Evolutionary conservation across 345 rosid genomes (phyloP).

Genomic region (Laguncularia racemosa): DNA sequence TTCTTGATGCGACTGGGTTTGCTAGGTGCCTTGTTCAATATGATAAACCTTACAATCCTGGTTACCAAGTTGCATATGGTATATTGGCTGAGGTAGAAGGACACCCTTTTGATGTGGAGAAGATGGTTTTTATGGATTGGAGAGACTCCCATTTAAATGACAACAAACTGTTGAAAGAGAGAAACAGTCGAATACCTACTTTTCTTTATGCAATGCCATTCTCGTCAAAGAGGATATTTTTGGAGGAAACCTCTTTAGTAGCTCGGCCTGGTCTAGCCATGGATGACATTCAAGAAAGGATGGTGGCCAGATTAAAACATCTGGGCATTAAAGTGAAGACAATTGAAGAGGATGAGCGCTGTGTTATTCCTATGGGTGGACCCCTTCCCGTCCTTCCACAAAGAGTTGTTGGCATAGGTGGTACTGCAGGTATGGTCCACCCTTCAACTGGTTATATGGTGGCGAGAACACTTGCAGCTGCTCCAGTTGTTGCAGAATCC

Average conservation of each 20-base stretch:
- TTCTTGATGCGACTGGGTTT: conserved; percentile 98
- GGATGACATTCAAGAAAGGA: conserved; percentile 88
- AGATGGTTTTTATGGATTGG: conserved; percentile 99
- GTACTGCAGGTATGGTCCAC: conserved; percentile 94
- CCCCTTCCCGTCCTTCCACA: conserved; percentile 95
- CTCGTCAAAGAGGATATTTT: conserved; percentile 67
- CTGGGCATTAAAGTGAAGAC: conserved; percentile 71
- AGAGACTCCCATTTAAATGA: conserved; percentile 71
- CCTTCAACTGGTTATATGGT: conserved; percentile 98
- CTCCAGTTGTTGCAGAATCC: conserved; percentile 80
- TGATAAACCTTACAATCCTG: conserved; percentile 92
- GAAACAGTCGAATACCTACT: conserved; percentile 73
- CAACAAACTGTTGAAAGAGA: conserved; percentile 34
- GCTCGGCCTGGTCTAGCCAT: conserved; percentile 83
- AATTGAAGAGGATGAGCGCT: conserved; percentile 85
- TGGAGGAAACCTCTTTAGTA: conserved; percentile 90
- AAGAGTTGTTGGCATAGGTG: conserved; percentile 90
- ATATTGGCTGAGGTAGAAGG: conserved; percentile 90
- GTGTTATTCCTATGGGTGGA: conserved; percentile 98
- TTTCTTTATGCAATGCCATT: conserved; percentile 96
- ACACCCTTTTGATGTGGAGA: conserved; percentile 88
- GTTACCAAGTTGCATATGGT: conserved; percentile 95
- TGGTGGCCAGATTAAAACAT: conserved; percentile 89
- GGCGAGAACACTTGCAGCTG: conserved; percentile 94
- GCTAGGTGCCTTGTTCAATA: conserved; percentile 90